Conservation (phyloP, 805 yeast genomes). For the Wilhelminamyces savonicus region DNA sequence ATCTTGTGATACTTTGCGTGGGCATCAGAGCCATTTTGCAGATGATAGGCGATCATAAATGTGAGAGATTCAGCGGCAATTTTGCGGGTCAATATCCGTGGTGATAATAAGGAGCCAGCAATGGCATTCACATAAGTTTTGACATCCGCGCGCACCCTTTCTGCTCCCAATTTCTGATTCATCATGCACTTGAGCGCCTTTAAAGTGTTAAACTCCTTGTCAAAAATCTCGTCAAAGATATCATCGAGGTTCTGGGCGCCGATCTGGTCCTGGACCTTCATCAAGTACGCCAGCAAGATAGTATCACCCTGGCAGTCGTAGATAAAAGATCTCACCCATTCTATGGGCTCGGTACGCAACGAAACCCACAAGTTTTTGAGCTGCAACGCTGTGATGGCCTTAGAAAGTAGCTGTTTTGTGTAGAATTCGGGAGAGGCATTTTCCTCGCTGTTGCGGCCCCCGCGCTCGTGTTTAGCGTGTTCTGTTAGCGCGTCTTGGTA, state of each 20-base stretch:
- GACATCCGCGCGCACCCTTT: slow-evolving; percentile 43
- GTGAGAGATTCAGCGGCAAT: slow-evolving; percentile 72
- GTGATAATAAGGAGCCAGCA: slow-evolving; percentile 67
- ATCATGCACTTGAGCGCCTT: slow-evolving; percentile 72
- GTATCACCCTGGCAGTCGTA: slow-evolving; percentile 71
- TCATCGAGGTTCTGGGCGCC: slow-evolving; percentile 18
- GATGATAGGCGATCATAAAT: slow-evolving; percentile 36
- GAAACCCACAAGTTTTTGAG: slow-evolving; percentile 86
- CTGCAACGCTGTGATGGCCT: slow-evolving; percentile 60
- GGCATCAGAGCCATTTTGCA: slow-evolving; percentile 16
- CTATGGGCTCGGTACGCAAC: slow-evolving; percentile 76
- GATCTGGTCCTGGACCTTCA: slow-evolving; percentile 46
- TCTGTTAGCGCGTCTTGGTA: slow-evolving; percentile 83
- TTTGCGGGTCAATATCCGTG: slow-evolving; percentile 68
- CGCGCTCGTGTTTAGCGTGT: slow-evolving; percentile 43
- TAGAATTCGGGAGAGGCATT: slow-evolving; percentile 62
- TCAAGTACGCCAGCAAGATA: slow-evolving; percentile 56
- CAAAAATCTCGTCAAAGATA: slow-evolving; percentile 48
- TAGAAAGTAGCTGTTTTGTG: slow-evolving; percentile 67
- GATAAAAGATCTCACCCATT: slow-evolving; percentile 78
- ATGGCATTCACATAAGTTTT: slow-evolving; percentile 49
- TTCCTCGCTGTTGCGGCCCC: slow-evolving; percentile 16
- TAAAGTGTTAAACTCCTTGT: slow-evolving; percentile 68
- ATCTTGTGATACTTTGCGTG: slow-evolving; percentile 51
- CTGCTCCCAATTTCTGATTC: slow-evolving; percentile 58